Conservation (phyloP, 2,329 filamentous ascomycete genomes). For the Coleophoma eucalyptorum region DNA sequence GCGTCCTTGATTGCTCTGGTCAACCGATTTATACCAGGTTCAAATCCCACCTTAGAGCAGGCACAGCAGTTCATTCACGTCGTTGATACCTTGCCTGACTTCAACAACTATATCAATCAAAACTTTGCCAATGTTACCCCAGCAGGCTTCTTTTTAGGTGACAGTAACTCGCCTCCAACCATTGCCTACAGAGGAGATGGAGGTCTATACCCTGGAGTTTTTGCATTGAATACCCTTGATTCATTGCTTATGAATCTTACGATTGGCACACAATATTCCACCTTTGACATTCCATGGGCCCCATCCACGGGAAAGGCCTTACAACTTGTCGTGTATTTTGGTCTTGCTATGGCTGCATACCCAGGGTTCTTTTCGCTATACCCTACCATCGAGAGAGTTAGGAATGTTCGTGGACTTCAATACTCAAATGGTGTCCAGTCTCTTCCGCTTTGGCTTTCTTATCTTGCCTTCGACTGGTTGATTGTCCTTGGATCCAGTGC, state of each 20-base stretch:
- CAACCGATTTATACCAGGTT: slow-evolving; percentile 16
- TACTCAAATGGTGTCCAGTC: slow-evolving; percentile 89
- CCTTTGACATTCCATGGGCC: slow-evolving; percentile 72
- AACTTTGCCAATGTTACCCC: slow-evolving; percentile 68
- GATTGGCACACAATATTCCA: slow-evolving; percentile 68
- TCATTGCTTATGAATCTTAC: slow-evolving; percentile 62
- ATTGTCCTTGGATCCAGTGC: slow-evolving; percentile 67
- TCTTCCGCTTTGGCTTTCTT: slow-evolving; percentile 80
- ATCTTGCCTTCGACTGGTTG: slow-evolving; percentile 74
- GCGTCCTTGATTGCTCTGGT: slow-evolving; percentile 15
- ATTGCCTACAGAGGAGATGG: slow-evolving; percentile 69
- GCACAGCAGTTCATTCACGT: slow-evolving; percentile 14
- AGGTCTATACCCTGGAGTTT: slow-evolving; percentile 51
- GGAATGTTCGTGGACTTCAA: slow-evolving; percentile 78
- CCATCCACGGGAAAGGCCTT: slow-evolving; percentile 68
- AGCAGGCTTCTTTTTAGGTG: slow-evolving; percentile 76
- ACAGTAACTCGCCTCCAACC: slow-evolving; percentile 53
- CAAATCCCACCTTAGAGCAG: slow-evolving; percentile 12
- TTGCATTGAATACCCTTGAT: slow-evolving; percentile 62
- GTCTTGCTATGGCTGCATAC: slow-evolving; percentile 71
- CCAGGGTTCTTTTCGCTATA: slow-evolving; percentile 88
- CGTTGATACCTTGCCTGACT: slow-evolving; percentile 63
- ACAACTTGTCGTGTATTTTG: slow-evolving; percentile 78
- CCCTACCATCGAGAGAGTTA: slow-evolving; percentile 76
- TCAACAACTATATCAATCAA: slow-evolving; percentile 59